These are phyloP conservation scores for Thermomyces lanuginosus DNA, from an alignment of 2,329 filamentous ascomycete species.

Conservation along the genomic window DNA sequence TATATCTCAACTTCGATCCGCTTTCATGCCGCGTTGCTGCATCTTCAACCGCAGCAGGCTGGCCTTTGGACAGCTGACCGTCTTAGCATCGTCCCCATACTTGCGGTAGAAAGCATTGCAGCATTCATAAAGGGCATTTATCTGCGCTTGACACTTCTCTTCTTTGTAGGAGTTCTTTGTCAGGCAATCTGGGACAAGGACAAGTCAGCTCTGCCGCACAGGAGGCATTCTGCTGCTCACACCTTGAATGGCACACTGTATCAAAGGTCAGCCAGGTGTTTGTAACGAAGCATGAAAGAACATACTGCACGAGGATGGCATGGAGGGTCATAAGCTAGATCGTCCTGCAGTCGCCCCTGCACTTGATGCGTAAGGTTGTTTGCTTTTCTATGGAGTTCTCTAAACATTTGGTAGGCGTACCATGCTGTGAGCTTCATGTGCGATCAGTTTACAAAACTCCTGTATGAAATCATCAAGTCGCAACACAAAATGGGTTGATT, in stretches of 20 bases:
- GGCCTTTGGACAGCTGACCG: constrained; percentile 73
- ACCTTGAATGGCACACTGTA: constrained; percentile 82
- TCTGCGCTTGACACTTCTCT: constrained; percentile 57
- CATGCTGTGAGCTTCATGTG: constrained; percentile 9
- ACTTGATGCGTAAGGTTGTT: not conserved
- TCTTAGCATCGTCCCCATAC: constrained; percentile 58
- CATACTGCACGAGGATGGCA: constrained; percentile 73
- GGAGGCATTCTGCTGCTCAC: constrained; percentile 9
- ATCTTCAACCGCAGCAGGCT: constrained; percentile 67
- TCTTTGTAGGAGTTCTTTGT: constrained; percentile 74
- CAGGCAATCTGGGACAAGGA: constrained; percentile 50
- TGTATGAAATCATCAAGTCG: no score
- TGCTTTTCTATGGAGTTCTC: not conserved
- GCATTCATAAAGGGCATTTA: constrained; percentile 84
- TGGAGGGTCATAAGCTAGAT: constrained; percentile 57
- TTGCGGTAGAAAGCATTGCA: constrained; percentile 75
- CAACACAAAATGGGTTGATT: not conserved
- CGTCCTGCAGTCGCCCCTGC: constrained; percentile 41
- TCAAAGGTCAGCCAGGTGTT: not conserved
- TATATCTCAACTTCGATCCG: not conserved
- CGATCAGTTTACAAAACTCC: not conserved
- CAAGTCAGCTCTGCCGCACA: constrained; percentile 3
- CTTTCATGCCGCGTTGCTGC: constrained; percentile 55
- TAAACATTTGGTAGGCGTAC: constrained; percentile 8
- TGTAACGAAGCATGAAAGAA: constrained; percentile 9